phyloP scores from a whole-genome alignment of 345 rosid species.

The Eucalyptus paniculata region DNA sequence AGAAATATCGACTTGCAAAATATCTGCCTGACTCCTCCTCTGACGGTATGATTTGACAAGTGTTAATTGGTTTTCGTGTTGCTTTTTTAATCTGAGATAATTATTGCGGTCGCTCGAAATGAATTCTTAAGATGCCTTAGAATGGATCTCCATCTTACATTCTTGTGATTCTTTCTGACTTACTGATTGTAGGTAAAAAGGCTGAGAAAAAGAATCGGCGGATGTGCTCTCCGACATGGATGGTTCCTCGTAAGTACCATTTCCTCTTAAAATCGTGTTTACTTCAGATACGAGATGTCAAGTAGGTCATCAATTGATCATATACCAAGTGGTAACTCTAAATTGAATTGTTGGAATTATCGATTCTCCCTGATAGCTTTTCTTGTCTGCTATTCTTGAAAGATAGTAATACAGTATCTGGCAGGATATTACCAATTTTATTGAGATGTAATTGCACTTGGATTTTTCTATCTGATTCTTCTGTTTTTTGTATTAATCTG shows the following conservation, averaged over 20 bases:
- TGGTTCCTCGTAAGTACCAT: conserved; percentile 74
- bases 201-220: conserved; percentile 88
- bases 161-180: conserved; percentile 9
- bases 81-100: background rate
- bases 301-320: background rate
- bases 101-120: background rate
- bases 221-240: conserved; percentile 78
- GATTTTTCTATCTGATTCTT: background rate
- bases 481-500: background rate
- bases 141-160: background rate
- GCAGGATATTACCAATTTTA: background rate
- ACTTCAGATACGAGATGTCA: background rate
- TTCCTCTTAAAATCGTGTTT: background rate
- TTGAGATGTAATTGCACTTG: background rate
- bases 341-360: background rate
- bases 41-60: conserved; percentile 42
- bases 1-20: conserved; percentile 99
- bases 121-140: background rate
- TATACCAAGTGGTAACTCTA: background rate
- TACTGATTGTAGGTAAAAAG: conserved; percentile 43
- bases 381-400: background rate
- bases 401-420: background rate
- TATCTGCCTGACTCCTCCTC: conserved; percentile 94
- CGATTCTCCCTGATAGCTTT: background rate
- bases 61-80: background rate